Conservation (phyloP, 768 basidiomycete species). For the Podaxis sp. region DNA sequence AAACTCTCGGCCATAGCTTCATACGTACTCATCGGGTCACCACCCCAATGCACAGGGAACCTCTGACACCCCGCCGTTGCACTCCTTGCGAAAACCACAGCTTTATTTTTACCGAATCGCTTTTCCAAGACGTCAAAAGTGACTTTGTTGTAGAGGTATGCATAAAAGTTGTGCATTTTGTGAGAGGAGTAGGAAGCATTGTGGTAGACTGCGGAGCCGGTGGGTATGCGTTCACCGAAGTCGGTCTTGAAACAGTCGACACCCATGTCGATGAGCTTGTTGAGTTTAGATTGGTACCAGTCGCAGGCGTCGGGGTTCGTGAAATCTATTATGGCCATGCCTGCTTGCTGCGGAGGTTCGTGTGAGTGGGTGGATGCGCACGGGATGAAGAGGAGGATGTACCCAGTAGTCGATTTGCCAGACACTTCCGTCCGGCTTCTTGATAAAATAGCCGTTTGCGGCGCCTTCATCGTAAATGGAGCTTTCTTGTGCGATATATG, state of each 20-base stretch:
- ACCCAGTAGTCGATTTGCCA: slow-evolving; percentile 41
- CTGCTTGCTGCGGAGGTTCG: slow-evolving; percentile 31
- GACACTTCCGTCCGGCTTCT: slow-evolving; percentile 39
- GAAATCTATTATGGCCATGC: slow-evolving; percentile 43
- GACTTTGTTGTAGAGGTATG: slow-evolving; percentile 39
- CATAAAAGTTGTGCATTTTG: slow-evolving; percentile 27
- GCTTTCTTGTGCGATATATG: slow-evolving; percentile 40
- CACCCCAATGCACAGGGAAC: slow-evolving; percentile 40
- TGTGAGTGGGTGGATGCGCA: not conserved
- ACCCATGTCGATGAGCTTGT: slow-evolving; percentile 37
- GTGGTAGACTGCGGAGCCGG: slow-evolving; percentile 35
- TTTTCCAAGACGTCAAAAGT: slow-evolving; percentile 39
- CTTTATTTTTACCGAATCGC: slow-evolving; percentile 35
- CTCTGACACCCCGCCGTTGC: slow-evolving; percentile 45
- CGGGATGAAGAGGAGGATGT: not conserved
- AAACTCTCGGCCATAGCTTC: slow-evolving; percentile 50
- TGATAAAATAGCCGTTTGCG: slow-evolving; percentile 42
- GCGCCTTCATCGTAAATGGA: slow-evolving; percentile 41
- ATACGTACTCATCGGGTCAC: slow-evolving; percentile 45
- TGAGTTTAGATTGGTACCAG: slow-evolving; percentile 42
- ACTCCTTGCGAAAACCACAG: slow-evolving; percentile 45
- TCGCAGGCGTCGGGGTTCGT: slow-evolving; percentile 39
- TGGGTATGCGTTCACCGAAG: slow-evolving; percentile 34
- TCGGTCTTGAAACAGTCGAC: slow-evolving; percentile 41
- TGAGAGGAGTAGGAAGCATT: slow-evolving; percentile 23